Percentiles rank a stretch among this genome's conserved stretches.
Evolutionary conservation across 345 rosid genomes (phyloP).

Genomic region (Dipteronia sinensis): DNA sequence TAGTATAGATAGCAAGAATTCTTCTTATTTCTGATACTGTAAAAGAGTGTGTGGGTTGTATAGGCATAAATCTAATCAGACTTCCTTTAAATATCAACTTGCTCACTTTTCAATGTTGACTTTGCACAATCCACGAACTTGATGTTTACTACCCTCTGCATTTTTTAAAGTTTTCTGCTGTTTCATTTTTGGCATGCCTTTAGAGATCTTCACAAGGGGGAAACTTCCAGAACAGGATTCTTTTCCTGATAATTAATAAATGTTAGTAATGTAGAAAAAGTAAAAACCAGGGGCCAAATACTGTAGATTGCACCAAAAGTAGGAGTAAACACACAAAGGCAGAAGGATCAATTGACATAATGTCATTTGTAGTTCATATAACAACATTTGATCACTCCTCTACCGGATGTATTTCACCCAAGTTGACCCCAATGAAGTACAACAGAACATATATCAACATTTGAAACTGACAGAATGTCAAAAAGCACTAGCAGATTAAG

Average conservation of each 20-base stretch:
- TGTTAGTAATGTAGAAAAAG: neutral
- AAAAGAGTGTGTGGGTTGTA: neutral
- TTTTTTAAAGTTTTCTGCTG: conserved; percentile 22
- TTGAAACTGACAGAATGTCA: neutral
- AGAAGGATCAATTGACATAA: neutral
- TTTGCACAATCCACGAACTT: conserved; percentile 5
- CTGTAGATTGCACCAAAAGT: neutral
- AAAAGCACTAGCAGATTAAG: neutral
- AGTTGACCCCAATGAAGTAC: neutral
- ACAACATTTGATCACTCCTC: neutral
- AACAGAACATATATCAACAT: neutral
- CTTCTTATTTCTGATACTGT: neutral
- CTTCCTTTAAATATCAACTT: conserved; percentile 4
- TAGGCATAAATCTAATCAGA: neutral
- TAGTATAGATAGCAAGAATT: neutral
- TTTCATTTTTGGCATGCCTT: conserved; percentile 20
- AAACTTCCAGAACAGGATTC: conserved; percentile 22
- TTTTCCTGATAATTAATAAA: conserved; percentile 31
- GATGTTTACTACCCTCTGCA: conserved; percentile 17
- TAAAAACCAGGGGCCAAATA: neutral
- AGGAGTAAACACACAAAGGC: neutral
- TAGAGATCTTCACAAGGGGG: conserved; percentile 26
- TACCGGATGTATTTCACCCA: neutral
- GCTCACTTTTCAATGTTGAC: conserved; percentile 25
- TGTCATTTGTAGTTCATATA: neutral